phyloP scores from a whole-genome alignment of 768 basidiomycete species.

The Lactarius sanguifluus region DNA sequence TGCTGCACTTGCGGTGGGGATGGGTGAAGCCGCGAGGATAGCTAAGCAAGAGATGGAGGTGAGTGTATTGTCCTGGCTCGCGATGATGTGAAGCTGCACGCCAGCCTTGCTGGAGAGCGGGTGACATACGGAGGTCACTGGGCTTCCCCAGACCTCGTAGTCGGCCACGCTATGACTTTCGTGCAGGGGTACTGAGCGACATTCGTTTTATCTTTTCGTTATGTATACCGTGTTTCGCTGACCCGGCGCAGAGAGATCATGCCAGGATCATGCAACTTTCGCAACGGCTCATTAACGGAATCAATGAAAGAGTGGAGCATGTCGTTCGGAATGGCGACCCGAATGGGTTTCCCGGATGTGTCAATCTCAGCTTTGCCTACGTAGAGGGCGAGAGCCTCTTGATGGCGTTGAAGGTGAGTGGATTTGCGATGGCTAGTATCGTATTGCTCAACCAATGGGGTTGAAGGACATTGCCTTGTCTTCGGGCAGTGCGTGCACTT shows the following conservation, averaged over 20 bases:
- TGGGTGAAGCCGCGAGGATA: constrained; percentile 93
- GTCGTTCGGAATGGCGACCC: constrained; percentile 94
- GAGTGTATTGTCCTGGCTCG: constrained; percentile 42
- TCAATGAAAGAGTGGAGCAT: constrained; percentile 82
- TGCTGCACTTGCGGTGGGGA: constrained; percentile 81
- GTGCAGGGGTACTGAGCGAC: constrained; percentile 96
- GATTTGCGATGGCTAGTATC: neutral
- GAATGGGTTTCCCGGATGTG: constrained; percentile 91
- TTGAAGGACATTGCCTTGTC: constrained; percentile 91
- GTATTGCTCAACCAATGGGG: constrained; percentile 1
- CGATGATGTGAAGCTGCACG: constrained; percentile 39
- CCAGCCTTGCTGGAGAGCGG: constrained; percentile 33
- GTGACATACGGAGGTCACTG: constrained; percentile 44
- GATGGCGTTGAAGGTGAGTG: constrained; percentile 90
- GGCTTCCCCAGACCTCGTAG: constrained; percentile 41
- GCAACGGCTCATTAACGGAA: constrained; percentile 74
- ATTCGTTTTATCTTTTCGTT: constrained; percentile 1
- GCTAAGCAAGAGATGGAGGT: constrained; percentile 92
- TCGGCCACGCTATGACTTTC: constrained; percentile 60
- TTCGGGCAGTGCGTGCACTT: constrained; percentile 97
- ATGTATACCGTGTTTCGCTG: constrained; percentile 34
- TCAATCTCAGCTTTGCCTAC: constrained; percentile 94
- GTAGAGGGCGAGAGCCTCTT: constrained; percentile 96
- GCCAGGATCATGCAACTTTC: constrained; percentile 70
- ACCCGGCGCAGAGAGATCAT: constrained; percentile 67